Percentiles rank a stretch among this genome's conserved stretches.
phyloP scores from a whole-genome alignment of 768 basidiomycete species.

The Hypholoma sublateritium region DNA sequence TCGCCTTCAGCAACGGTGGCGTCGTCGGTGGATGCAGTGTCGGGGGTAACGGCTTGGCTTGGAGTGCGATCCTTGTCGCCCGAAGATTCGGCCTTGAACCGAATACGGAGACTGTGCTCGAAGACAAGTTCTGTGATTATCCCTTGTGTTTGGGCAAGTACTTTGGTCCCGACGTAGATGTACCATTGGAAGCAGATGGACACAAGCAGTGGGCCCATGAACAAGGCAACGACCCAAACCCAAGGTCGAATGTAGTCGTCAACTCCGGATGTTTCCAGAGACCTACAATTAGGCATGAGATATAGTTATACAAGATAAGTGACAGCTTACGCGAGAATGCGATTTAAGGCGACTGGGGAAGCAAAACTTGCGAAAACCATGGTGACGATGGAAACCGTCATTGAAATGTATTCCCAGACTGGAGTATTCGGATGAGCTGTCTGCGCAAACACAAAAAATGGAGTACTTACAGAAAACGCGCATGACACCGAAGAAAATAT shows the following conservation, averaged over 20 bases:
- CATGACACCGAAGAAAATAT: constrained; percentile 48
- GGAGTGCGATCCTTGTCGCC: neutral
- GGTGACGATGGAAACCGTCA: constrained; percentile 27
- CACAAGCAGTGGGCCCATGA: constrained; percentile 45
- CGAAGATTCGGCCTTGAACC: constrained; percentile 49
- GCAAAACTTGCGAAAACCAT: constrained; percentile 30
- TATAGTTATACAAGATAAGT: neutral
- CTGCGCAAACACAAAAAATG: neutral
- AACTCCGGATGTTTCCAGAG: constrained; percentile 54
- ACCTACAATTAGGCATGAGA: constrained; percentile 30
- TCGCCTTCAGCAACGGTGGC: constrained; percentile 19
- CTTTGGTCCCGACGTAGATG: constrained; percentile 47
- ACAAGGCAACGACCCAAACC: constrained; percentile 63
- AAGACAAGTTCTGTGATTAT: constrained; percentile 42
- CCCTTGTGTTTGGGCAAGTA: constrained; percentile 36
- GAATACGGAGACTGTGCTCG: constrained; percentile 55
- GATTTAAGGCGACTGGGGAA: constrained; percentile 43
- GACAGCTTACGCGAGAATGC: constrained; percentile 35
- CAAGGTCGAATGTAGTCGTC: constrained; percentile 54
- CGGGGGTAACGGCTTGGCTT: neutral
- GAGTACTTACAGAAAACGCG: constrained; percentile 30
- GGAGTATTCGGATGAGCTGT: neutral
- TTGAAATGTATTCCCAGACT: constrained; percentile 27
- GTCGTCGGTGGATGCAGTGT: neutral
- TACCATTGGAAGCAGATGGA: constrained; percentile 59